These are phyloP conservation scores for Scedosporium minutisporum DNA, from an alignment of 2,329 filamentous ascomycete genomes.

Conservation along the genomic window DNA sequence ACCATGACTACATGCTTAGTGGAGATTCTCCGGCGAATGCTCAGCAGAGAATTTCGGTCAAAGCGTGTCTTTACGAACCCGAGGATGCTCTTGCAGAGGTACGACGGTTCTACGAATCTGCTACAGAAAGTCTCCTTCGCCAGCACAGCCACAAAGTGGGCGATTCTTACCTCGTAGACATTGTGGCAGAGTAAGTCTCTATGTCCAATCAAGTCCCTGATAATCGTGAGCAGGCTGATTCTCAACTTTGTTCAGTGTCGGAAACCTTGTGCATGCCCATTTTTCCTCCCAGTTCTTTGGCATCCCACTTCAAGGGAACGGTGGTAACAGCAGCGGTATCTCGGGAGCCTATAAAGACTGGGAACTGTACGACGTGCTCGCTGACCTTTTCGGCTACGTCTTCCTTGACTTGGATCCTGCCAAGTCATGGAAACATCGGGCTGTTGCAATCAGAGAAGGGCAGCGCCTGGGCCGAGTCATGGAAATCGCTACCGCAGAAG, in stretches of 20 bases:
- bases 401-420: conserved; percentile 40
- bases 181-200: conserved; percentile 12
- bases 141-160: conserved; percentile 19
- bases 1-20: conserved; percentile 14
- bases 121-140: conserved; percentile 17
- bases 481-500: conserved; percentile 33
- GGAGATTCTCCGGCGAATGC: conserved; percentile 11
- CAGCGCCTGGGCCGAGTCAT: conserved; percentile 36
- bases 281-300: conserved; percentile 41
- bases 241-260: conserved; percentile 18
- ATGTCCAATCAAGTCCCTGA: not conserved
- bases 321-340: not conserved
- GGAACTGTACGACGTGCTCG: conserved; percentile 29
- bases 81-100: conserved; percentile 12
- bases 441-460: conserved; percentile 33
- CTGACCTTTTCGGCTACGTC: conserved; percentile 43
- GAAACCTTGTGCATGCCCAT: conserved; percentile 41
- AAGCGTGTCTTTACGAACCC: conserved; percentile 12
- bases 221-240: not conserved
- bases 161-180: conserved; percentile 20
- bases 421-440: conserved; percentile 24
- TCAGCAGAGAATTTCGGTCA: conserved; percentile 11
- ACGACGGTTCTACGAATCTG: conserved; percentile 13
- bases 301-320: conserved; percentile 27
- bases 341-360: conserved; percentile 26